Evolutionary conservation across 805 yeast genomes (phyloP).

Genomic region (Teunomyces tritomae): DNA sequence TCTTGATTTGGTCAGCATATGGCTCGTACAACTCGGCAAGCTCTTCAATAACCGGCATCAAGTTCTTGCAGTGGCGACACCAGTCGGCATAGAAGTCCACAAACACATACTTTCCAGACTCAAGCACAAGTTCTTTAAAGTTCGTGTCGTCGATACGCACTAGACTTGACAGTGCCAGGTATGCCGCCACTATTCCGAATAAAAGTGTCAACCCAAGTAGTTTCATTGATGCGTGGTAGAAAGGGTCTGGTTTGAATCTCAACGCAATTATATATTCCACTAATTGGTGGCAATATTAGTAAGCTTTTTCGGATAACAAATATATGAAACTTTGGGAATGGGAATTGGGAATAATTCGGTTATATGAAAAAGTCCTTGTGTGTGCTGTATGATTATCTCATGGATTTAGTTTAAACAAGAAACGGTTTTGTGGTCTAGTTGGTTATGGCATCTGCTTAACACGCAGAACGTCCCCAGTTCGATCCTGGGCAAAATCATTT

Average conservation of each 20-base stretch:
- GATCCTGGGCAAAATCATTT: conserved; percentile 99
- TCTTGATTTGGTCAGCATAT: conserved; percentile 37
- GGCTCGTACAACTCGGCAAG: conserved; percentile 29
- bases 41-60: conserved; percentile 46
- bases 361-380: too few relatives aligned
- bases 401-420: not conserved
- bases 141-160: conserved; percentile 46
- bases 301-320: too few relatives aligned
- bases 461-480: conserved; percentile 99
- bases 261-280: too few relatives aligned
- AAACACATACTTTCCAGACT: conserved; percentile 48
- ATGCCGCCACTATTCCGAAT: conserved; percentile 5
- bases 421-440: conserved; percentile 96
- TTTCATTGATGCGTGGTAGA: conserved; percentile 2
- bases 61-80: conserved; percentile 66
- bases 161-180: conserved; percentile 23
- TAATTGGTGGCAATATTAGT: too few relatives aligned
- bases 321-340: too few relatives aligned
- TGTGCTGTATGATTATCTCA: not conserved
- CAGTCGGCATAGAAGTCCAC: conserved; percentile 62
- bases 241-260: too few relatives aligned
- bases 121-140: conserved; percentile 54
- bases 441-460: conserved; percentile 99
- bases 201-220: not conserved
- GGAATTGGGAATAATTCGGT: too few relatives aligned